Evolutionary conservation across 768 basidiomycete species (phyloP).

Genomic region (Tephrocybe sp.): DNA sequence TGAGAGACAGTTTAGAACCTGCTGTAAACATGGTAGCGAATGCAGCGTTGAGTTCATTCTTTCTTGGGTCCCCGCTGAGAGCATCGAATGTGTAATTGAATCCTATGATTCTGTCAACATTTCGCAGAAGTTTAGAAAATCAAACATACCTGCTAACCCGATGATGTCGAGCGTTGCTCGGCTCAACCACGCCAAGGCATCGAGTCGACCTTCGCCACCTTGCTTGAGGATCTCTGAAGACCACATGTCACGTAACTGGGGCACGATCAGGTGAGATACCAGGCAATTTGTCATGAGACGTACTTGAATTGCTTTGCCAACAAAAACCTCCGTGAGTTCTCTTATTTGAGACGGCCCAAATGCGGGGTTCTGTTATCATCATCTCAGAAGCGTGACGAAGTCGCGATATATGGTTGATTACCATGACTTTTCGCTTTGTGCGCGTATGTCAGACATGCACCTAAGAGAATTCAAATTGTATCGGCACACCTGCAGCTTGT

Average conservation of each 20-base stretch:
- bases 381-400: conserved; percentile 19
- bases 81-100: conserved; percentile 30
- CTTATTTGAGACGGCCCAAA: conserved; percentile 62
- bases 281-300: neutral
- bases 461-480: neutral
- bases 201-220: conserved; percentile 34
- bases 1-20: conserved; percentile 29
- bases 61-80: conserved; percentile 22
- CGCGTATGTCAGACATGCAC: neutral
- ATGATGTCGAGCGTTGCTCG: conserved; percentile 76
- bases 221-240: conserved; percentile 30
- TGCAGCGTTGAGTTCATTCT: conserved; percentile 46
- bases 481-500: conserved; percentile 39
- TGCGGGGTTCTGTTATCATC: conserved; percentile 53
- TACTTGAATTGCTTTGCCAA: conserved; percentile 55
- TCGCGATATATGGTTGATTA: conserved; percentile 5
- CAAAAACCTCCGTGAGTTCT: conserved; percentile 55
- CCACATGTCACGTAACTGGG: conserved; percentile 52
- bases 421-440: conserved; percentile 43
- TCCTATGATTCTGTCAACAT: conserved; percentile 11
- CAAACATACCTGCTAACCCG: conserved; percentile 59
- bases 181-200: conserved; percentile 64
- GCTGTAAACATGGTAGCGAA: conserved; percentile 46
- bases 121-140: conserved; percentile 26
- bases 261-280: neutral